These are phyloP conservation scores for Amoebophrya sp. DNA, from an alignment of 169 alveolate species.

Conservation along the genomic window DNA sequence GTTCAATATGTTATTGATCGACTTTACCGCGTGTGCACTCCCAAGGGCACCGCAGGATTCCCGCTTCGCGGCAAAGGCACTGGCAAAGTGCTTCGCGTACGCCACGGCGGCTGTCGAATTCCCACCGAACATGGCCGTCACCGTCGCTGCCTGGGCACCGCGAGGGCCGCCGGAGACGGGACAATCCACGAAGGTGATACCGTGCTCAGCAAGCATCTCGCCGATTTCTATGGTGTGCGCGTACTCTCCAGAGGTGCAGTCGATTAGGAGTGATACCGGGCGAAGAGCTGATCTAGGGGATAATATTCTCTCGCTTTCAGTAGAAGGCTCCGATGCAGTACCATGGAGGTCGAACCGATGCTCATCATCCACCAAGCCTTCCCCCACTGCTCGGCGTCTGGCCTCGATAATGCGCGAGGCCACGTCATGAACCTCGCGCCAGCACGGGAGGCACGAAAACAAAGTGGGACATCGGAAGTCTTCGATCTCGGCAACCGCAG, in stretches of 20 bases:
- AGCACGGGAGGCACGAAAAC: not conserved
- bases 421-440: not conserved
- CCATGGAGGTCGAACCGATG: too few relatives aligned
- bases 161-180: not conserved
- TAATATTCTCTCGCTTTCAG: not conserved
- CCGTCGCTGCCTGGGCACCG: not conserved
- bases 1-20: not conserved
- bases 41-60: not conserved
- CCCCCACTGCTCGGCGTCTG: too few relatives aligned
- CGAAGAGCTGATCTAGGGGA: too few relatives aligned
- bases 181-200: not conserved
- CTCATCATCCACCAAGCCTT: too few relatives aligned
- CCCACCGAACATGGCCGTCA: conserved; percentile 8
- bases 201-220: not conserved
- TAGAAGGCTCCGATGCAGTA: too few relatives aligned
- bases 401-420: not conserved
- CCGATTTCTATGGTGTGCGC: not conserved
- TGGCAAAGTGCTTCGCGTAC: too few relatives aligned
- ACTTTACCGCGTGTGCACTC: not conserved
- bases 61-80: not conserved
- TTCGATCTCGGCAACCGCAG: not conserved
- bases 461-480: not conserved
- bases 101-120: not conserved
- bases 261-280: too few relatives aligned
- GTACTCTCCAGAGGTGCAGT: not conserved